Conservation (phyloP, 495 filamentous ascomycete genomes). For the Bryoglossum gracile region DNA sequence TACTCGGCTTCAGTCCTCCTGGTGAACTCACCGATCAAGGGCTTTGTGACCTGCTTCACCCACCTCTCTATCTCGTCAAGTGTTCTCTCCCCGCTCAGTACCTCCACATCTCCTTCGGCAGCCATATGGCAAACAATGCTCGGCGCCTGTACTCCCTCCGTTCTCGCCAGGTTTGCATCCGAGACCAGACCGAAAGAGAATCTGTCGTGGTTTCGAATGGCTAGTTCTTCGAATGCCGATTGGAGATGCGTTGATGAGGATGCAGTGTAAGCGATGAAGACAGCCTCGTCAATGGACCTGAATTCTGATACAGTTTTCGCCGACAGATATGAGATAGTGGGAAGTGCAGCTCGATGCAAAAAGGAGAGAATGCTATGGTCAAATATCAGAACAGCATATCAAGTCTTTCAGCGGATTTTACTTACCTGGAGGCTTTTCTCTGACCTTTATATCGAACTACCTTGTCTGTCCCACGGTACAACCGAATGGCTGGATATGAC, state of each 20-base stretch:
- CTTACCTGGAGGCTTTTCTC: conserved; percentile 32
- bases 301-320: conserved; percentile 28
- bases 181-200: conserved; percentile 36
- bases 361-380: conserved; percentile 36
- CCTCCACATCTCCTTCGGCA: conserved; percentile 30
- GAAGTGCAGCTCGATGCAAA: conserved; percentile 31
- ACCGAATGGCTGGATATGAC: conserved; percentile 41
- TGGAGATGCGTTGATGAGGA: conserved; percentile 15
- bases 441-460: conserved; percentile 35
- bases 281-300: conserved; percentile 33
- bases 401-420: too few relatives aligned
- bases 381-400: too few relatives aligned
- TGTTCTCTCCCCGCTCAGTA: conserved; percentile 26
- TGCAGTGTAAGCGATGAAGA: conserved; percentile 35
- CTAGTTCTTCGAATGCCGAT: conserved; percentile 26
- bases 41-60: conserved; percentile 28
- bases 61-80: conserved; percentile 31
- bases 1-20: conserved; percentile 36
- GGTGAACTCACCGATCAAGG: conserved; percentile 38
- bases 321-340: conserved; percentile 27
- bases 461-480: conserved; percentile 31
- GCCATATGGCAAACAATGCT: conserved; percentile 36
- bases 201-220: conserved; percentile 30
- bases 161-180: conserved; percentile 10
- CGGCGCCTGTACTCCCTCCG: conserved; percentile 8